phyloP scores from a whole-genome alignment of 345 rosid species.

The Pseudoturritis turrita region DNA sequence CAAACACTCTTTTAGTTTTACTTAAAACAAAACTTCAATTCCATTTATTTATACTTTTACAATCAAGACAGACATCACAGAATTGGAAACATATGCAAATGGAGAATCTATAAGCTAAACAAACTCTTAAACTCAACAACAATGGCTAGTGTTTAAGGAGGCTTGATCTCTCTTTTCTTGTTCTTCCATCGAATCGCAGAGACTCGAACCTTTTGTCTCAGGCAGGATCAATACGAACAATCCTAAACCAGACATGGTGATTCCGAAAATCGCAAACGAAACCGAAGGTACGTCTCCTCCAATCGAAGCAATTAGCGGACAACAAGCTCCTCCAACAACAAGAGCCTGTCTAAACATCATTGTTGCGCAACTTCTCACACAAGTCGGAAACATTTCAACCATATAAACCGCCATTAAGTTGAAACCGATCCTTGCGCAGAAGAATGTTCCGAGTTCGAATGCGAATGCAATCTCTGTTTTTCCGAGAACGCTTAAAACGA shows the following conservation, averaged over 20 bases:
- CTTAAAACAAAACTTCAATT: not conserved
- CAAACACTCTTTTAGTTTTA: conserved; percentile 2
- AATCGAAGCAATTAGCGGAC: conserved; percentile 36
- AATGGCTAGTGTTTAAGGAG: not conserved
- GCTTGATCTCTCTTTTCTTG: conserved; percentile 29
- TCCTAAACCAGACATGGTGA: conserved; percentile 18
- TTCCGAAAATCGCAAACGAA: conserved; percentile 33
- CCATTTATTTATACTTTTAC: not conserved
- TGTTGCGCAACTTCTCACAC: conserved; percentile 44
- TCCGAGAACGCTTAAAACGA: not conserved
- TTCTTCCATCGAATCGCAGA: conserved; percentile 40
- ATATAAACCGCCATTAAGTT: conserved; percentile 39
- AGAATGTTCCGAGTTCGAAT: conserved; percentile 49
- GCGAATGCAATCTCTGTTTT: conserved; percentile 19
- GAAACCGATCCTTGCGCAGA: conserved; percentile 38
- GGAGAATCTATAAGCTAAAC: not conserved
- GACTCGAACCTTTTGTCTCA: conserved; percentile 32
- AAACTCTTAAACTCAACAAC: not conserved
- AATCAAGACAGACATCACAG: not conserved
- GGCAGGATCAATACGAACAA: conserved; percentile 31
- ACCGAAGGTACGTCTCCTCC: conserved; percentile 22
- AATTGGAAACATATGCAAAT: not conserved
- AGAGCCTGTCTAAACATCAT: conserved; percentile 44
- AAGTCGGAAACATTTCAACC: conserved; percentile 49
- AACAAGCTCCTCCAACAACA: conserved; percentile 29